phyloP scores from a whole-genome alignment of 78 protist species.

The Planoprotostelium fungivorum region DNA sequence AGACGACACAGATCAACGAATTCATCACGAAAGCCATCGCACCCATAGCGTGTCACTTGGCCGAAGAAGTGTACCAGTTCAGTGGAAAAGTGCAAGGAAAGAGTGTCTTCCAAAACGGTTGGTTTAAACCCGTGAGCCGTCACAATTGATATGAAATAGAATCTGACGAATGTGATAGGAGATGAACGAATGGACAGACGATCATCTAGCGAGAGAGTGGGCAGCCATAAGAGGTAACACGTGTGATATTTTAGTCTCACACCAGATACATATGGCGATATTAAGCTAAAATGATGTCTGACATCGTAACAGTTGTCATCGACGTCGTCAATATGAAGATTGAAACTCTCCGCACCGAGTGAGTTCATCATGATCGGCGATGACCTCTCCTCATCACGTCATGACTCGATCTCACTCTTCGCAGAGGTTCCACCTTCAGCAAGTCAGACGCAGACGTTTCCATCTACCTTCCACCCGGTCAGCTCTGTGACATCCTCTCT shows the following conservation, averaged over 20 bases:
- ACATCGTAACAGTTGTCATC: not conserved
- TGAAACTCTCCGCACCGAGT: not conserved
- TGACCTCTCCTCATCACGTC: no score
- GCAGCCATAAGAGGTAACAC: not conserved
- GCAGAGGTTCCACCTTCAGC: not conserved
- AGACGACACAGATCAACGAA: not conserved
- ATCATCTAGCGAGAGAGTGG: not conserved
- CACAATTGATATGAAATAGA: not conserved
- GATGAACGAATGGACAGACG: not conserved
- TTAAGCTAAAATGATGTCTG: no score
- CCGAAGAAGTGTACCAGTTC: not conserved
- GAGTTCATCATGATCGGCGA: no score
- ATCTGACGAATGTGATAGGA: not conserved
- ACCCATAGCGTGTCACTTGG: not conserved
- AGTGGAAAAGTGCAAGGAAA: no score
- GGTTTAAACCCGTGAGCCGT: not conserved
- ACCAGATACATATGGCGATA: no score
- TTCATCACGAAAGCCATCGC: not conserved
- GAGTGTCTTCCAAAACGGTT: not conserved
- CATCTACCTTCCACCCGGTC: not conserved
- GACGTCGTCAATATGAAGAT: not conserved
- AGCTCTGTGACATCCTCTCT: not conserved
- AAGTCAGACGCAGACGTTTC: not conserved
- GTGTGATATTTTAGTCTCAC: no score
- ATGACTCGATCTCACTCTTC: not conserved